Conservation (phyloP, 495 filamentous ascomycete species). For the Aspergillus avenaceus region DNA sequence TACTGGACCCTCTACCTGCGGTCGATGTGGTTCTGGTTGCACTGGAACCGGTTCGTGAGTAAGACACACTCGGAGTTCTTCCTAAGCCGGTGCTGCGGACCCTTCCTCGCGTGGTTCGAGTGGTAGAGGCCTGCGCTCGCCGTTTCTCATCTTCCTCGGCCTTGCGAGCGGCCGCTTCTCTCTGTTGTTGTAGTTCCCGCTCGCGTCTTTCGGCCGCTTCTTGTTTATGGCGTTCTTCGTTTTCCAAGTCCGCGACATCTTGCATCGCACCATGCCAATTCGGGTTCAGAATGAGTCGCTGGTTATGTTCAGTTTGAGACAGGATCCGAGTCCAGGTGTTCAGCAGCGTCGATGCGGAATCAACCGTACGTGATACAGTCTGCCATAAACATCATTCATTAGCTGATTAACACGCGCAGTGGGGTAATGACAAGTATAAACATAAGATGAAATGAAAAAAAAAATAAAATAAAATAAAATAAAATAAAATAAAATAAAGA, state of each 20-base stretch:
- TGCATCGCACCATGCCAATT: conserved; percentile 84
- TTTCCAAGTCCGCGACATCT: conserved; percentile 79
- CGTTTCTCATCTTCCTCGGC: conserved; percentile 70
- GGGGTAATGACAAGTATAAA: too few species aligned
- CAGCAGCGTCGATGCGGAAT: conserved; percentile 86
- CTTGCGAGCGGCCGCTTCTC: conserved; percentile 63
- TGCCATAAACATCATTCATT: conserved; percentile 26
- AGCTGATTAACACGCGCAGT: neutral
- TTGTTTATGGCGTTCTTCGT: conserved; percentile 63
- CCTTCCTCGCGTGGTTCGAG: conserved; percentile 43
- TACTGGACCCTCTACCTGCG: conserved; percentile 25
- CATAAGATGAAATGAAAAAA: too few species aligned
- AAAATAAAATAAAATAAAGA: neutral
- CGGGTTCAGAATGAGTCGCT: conserved; percentile 82
- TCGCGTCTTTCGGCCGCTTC: conserved; percentile 72
- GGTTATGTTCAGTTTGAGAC: conserved; percentile 95
- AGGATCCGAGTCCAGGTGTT: conserved; percentile 95
- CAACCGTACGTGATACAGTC: conserved; percentile 82
- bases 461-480: neutral
- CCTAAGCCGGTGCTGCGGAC: conserved; percentile 47
- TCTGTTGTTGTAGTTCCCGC: conserved; percentile 67
- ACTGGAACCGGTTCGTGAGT: conserved; percentile 17
- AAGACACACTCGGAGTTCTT: conserved; percentile 36
- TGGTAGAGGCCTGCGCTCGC: conserved; percentile 41
- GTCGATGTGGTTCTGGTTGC: conserved; percentile 27